Evolutionary conservation across 345 rosid genomes (phyloP).

Genomic region (Citrus inodora): DNA sequence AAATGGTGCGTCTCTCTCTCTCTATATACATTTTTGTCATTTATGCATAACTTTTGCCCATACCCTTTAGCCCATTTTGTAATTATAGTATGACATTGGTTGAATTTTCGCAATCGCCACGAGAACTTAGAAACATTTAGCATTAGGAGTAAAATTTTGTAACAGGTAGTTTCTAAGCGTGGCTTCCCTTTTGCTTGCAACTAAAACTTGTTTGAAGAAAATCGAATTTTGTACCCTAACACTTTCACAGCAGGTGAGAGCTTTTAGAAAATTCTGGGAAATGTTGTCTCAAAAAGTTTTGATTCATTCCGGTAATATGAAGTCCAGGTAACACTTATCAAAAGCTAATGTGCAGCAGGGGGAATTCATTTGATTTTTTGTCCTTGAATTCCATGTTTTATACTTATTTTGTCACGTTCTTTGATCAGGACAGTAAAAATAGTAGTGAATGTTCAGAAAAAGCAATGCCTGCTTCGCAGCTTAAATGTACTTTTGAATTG

Average conservation of each 20-base stretch:
- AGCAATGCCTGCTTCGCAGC: conserved; percentile 31
- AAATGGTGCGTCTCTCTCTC: conserved; percentile 17
- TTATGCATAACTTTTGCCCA: background rate
- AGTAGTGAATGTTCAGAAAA: conserved; percentile 26
- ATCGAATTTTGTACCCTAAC: background rate
- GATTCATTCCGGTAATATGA: conserved; percentile 21
- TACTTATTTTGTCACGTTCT: conserved; percentile 1
- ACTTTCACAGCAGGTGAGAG: conserved; percentile 28
- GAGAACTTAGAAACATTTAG: background rate
- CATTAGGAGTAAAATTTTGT: background rate
- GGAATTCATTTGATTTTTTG: background rate
- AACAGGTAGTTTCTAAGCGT: too few species aligned
- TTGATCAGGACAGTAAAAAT: conserved; percentile 48
- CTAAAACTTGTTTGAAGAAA: background rate
- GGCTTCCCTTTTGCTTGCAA: background rate
- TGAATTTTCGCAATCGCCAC: background rate
- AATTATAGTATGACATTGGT: background rate
- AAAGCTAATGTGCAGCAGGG: background rate
- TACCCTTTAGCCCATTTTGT: background rate
- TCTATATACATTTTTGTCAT: background rate
- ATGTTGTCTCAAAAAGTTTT: conserved; percentile 29
- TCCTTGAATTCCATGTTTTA: background rate
- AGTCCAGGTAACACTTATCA: conserved; percentile 20
- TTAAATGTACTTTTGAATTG: conserved; percentile 40
- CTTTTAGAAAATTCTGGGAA: conserved; percentile 29